Base-by-base conservation (phyloP, 1,284 basidiomycete species). In the Volvariella volvacea region DNA sequence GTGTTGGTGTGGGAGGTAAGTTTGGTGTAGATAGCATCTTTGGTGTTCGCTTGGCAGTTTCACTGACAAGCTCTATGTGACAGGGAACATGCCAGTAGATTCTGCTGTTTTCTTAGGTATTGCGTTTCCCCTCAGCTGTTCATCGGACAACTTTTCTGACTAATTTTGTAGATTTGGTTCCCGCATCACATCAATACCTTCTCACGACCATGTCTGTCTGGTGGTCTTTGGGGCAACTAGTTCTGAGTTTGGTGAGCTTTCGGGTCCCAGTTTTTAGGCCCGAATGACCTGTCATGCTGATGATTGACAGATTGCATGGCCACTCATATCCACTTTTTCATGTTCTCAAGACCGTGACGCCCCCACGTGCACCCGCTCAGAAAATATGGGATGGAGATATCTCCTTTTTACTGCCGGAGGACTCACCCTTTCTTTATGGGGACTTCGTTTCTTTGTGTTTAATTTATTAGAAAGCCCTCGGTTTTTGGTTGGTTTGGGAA, bases 371-470 rank as follows among this genome's bases (percentile, higher is more conserved):
- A 54, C 62, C 0, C 64, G 58, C 10, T 56, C 58, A 2, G 63
- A 68, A n/a, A 80, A 83, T 48, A 62, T 73, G 63, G 87, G 86
- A 19, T 89, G 87, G 87, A 69, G 87, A 9, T 86, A 84, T 57
- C 78, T 79, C 52, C 63, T 83, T 10, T 80, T 73, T 57, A 64
- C 71, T 16, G 74, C 83, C 60, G 80, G 80, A 10, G 79, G 74
- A 2, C 57, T 85, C 34, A 83, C 78, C 61, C 63, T 87, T 47
- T 41, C 80, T 22, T 66, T 85, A 34, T 88, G 78, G 68, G 52
- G 75, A 43, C 58, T 83, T 36, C 83, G 87, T 34, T 87, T 85
- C 67, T 74, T 83, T 59, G 64, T 83, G 41, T 89, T 89, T 67
- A 67, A 71, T n/a, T 73, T 91, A 41, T 68, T 81, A 46, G 87